These are phyloP conservation scores for Lactifluus piperatus DNA, from an alignment of 768 basidiomycete genomes.

Conservation along the genomic window DNA sequence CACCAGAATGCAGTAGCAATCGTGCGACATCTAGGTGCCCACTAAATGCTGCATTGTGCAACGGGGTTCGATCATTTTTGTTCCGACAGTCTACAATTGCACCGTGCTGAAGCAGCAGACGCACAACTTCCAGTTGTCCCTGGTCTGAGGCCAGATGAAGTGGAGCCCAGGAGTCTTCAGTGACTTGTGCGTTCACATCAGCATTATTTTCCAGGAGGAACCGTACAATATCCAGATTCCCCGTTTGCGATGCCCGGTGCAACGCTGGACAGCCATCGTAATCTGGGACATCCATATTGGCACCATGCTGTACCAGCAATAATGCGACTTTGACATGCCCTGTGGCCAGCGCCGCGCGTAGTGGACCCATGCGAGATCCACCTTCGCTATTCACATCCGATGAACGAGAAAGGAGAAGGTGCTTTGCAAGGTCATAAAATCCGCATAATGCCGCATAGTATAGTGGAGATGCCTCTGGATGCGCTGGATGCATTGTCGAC, in stretches of 20 bases:
- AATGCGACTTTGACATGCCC: background rate
- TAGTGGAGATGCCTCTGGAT: background rate
- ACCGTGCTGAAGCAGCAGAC: background rate
- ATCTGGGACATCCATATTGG: background rate
- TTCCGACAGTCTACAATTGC: background rate
- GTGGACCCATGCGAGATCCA: background rate
- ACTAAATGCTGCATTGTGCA: too few species aligned
- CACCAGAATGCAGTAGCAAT: too few species aligned
- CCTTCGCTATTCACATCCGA: background rate
- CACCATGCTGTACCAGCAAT: background rate
- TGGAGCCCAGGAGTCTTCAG: background rate
- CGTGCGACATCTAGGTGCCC: too few species aligned
- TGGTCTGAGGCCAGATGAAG: background rate
- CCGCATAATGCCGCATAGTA: constrained; percentile 4
- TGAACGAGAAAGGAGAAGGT: background rate
- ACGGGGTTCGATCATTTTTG: too few species aligned
- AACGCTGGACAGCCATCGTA: background rate
- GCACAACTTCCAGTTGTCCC: background rate
- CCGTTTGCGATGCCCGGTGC: background rate
- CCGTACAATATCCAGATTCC: background rate
- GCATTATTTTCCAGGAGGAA: background rate
- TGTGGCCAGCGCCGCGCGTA: background rate
- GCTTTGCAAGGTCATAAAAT: background rate
- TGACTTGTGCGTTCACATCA: background rate
- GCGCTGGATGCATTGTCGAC: background rate